Evolutionary conservation across 2,329 filamentous ascomycete species (phyloP).

Genomic region (Aspergillus brunneoviolaceus): DNA sequence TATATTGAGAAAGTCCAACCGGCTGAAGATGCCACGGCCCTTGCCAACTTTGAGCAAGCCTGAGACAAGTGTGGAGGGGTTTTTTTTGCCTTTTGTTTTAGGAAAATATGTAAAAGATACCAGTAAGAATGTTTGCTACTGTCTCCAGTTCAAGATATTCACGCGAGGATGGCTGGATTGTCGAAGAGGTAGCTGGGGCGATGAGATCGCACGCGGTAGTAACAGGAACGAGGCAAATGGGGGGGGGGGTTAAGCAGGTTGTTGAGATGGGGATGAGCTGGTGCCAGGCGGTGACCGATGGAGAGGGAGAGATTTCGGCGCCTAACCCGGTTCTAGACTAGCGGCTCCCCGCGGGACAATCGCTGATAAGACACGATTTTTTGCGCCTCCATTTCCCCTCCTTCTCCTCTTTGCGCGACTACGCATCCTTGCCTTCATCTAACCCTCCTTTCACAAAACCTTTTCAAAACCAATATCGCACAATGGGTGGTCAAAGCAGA

Average conservation of each 20-base stretch:
- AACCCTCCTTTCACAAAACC: constrained; percentile 1
- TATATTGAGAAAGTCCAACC: constrained; percentile 46
- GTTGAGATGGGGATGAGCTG: not conserved
- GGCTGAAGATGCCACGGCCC: constrained; percentile 36
- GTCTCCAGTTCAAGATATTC: not conserved
- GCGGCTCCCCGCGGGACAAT: constrained; percentile 18
- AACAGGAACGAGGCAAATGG: constrained; percentile 8
- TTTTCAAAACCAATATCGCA: constrained; percentile 24
- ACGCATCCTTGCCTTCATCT: constrained; percentile 10
- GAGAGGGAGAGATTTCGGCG: constrained; percentile 16
- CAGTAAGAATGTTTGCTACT: not conserved
- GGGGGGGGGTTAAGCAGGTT: constrained; percentile 3
- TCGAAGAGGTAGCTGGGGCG: not conserved
- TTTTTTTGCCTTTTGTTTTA: too few species aligned
- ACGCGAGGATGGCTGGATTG: not conserved
- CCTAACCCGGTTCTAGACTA: constrained; percentile 21
- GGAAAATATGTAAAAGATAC: too few species aligned
- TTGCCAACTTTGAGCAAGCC: constrained; percentile 14
- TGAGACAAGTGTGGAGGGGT: not conserved
- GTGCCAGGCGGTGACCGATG: constrained; percentile 15
- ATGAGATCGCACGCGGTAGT: constrained; percentile 5
- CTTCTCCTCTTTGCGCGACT: constrained; percentile 20
- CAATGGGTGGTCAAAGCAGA: constrained; percentile 67
- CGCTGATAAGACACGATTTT: constrained; percentile 24
- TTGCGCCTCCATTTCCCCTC: constrained; percentile 9